Base-by-base conservation (phyloP, 1,284 basidiomycete genomes). In the Thecaphora thlaspeos region DNA sequence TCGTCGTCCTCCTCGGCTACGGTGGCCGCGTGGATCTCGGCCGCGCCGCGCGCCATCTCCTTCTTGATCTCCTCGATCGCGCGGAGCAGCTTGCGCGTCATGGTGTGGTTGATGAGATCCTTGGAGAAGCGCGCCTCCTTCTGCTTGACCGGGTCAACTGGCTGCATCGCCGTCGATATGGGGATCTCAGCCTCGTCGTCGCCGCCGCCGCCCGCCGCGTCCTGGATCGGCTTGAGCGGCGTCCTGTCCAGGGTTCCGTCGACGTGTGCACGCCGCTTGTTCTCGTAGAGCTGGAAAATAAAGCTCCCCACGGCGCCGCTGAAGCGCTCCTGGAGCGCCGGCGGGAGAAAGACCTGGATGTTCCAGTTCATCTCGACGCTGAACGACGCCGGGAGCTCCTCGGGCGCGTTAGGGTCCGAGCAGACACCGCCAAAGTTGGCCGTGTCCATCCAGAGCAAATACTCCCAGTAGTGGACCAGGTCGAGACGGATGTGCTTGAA, bases 361-460 rank as follows among this genome's bases (percentile, higher is more conserved):
- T 98, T 98, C 93, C 94, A 98, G 58, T 86, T 84, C 88, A 93
- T 91, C 71, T 91, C 89, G 19, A 76, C 67, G 42, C 63, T 64
- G 48, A 72, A 69, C 30, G 54, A 44, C 23, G 53, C 44, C 15
- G 56, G 36, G 11, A 43, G 47, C 21, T 14, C 42, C 19, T 46
- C 32, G 10, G 55, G 46, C 23, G 42, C 46, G 3, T 57, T 47
- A 1, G 62, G 51, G 36, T 62, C 55, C 1, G 64, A 91, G 37
- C 93, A 86, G 48, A 98, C 85, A 3, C 91, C 94, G 19, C 89
- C 91, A 78, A 89, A 86, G 78, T 98, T 99, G 38, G 91, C 90
- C 19, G 86, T 84, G 78, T 99, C 95, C 90, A 97, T 91, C 84
- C 92, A 95, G 9, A 97, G 80, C 21, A 98, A 82, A 75, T 90